Percentiles rank a stretch among this genome's conserved stretches.
These are phyloP conservation scores for Platanthera zijinensis DNA, from an alignment of 106 monocot species.

Conservation along the genomic window DNA sequence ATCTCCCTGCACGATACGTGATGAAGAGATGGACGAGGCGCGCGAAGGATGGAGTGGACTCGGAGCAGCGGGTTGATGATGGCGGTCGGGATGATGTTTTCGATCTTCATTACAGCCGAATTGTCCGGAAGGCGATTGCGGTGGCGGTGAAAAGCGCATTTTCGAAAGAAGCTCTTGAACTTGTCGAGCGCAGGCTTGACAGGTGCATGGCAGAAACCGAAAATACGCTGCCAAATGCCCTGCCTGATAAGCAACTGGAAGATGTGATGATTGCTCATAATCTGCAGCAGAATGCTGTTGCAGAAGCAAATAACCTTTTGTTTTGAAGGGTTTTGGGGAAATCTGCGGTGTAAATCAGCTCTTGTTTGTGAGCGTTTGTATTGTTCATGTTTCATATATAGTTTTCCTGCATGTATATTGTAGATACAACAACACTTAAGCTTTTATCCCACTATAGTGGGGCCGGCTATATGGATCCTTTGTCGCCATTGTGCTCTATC, in stretches of 20 bases:
- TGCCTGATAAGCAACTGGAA: conserved; percentile 12
- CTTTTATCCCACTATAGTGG: no score
- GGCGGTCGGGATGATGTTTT: neutral
- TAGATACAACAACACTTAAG: no score
- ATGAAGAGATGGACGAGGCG: conserved; percentile 44
- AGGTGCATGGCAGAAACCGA: conserved; percentile 22
- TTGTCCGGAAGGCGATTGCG: conserved; percentile 24
- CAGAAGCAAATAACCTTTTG: conserved; percentile 19
- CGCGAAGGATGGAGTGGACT: conserved; percentile 29
- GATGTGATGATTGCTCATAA: conserved; percentile 14
- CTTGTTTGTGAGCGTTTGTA: no score
- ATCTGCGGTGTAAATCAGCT: neutral
- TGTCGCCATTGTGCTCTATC: no score
- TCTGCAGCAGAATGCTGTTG: conserved; percentile 12
- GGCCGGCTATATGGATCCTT: no score
- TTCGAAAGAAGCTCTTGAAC: conserved; percentile 25
- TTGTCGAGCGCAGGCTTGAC: conserved; percentile 25
- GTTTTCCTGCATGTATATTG: no score
- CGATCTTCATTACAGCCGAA: conserved; percentile 12
- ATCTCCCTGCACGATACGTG: conserved; percentile 35
- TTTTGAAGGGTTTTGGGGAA: conserved; percentile 3
- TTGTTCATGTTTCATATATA: no score
- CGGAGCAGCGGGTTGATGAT: neutral
- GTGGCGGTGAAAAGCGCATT: conserved; percentile 28
- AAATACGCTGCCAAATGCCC: conserved; percentile 14